Base-by-base conservation (phyloP, 2,329 filamentous ascomycete genomes). In the Colletotrichum karsti region DNA sequence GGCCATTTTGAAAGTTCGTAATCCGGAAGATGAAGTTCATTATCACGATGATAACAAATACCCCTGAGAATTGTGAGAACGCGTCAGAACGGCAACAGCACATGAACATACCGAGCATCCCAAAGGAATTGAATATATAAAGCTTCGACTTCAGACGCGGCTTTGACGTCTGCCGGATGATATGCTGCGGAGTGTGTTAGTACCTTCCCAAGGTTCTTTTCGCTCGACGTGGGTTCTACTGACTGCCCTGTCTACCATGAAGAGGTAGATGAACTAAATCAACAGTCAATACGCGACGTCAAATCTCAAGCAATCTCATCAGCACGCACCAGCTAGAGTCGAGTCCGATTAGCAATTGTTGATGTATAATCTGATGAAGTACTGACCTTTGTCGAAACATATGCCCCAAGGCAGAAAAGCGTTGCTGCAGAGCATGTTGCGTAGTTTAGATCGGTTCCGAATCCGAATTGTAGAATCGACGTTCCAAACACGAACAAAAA, bases 251-350 rank as follows among this genome's bases (percentile, higher is more conserved):
- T 67, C 64, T 24, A 67, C 64, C 64, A 67, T 67, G 35, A 63
- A 67, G 5, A 67, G 64, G 28, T 67, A 67, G 35, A 67, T 63
- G 22, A 67, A 67, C 64, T 67, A n/a, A n/a, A n/a, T n/a, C n/a
- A n/a, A n/a, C n/a, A n/a, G n/a, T n/a, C n/a, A n/a, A n/a, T n/a
- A n/a, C n/a, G 12, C 6, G n/a, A 18, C 5, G 20, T 46, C 42
- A 46, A 18, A 46, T 50, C 20, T 50, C 24, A 50, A 15, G n/a
- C n/a, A n/a, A n/a, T n/a, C n/a, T n/a, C n/a, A 46, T 15, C 20
- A 46, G 8, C 20, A 20, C 55, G 12, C 15, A 59, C 55, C 18
- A 59, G 41, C 55, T 59, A n/a, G 3, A 35, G 12, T 2, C 6
- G 22, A 9, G 10, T 15, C 35, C 20, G 24, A 28, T 53, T 2